These are phyloP conservation scores for Tuber microsphaerosporum DNA, from an alignment of 495 filamentous ascomycete species.

Conservation along the genomic window DNA sequence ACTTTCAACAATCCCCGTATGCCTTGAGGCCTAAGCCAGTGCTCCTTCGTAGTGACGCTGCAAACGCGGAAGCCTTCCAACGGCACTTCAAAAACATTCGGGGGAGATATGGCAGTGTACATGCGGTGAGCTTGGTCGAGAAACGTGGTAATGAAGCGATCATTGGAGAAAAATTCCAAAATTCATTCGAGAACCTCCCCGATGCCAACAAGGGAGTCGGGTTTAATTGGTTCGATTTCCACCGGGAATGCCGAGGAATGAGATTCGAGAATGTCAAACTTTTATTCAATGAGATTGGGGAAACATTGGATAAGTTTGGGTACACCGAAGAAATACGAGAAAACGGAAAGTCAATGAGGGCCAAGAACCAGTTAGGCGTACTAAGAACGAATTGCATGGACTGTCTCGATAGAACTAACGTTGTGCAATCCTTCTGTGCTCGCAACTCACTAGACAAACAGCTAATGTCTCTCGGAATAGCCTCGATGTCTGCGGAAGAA, in stretches of 20 bases:
- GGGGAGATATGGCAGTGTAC: slow-evolving; percentile 63
- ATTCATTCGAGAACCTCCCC: slow-evolving; percentile 52
- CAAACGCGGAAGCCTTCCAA: slow-evolving; percentile 69
- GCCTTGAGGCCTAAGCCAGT: slow-evolving; percentile 81
- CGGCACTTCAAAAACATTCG: slow-evolving; percentile 65
- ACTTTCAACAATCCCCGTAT: slow-evolving; percentile 88
- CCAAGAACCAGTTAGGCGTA: slow-evolving; percentile 59
- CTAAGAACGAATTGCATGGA: slow-evolving; percentile 96
- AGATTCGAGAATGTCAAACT: slow-evolving; percentile 86
- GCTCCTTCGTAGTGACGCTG: slow-evolving; percentile 65
- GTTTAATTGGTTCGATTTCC: slow-evolving; percentile 97
- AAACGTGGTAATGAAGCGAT: slow-evolving; percentile 71
- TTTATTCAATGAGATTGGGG: slow-evolving; percentile 62
- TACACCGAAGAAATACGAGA: slow-evolving; percentile 55
- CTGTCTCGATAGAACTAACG: slow-evolving; percentile 87
- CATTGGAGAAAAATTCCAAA: slow-evolving; percentile 68
- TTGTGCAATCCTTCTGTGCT: slow-evolving; percentile 80
- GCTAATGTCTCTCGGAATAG: slow-evolving; percentile 64
- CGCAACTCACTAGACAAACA: slow-evolving; percentile 69
- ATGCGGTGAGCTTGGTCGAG: slow-evolving; percentile 79
- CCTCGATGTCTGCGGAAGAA: slow-evolving; percentile 63
- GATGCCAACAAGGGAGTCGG: slow-evolving; percentile 51
- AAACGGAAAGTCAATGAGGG: slow-evolving; percentile 39
- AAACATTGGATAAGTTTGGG: slow-evolving; percentile 57
- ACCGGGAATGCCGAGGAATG: slow-evolving; percentile 84